These are phyloP conservation scores for Alternaria sp. DNA, from an alignment of 2,329 filamentous ascomycete species.

Conservation along the genomic window DNA sequence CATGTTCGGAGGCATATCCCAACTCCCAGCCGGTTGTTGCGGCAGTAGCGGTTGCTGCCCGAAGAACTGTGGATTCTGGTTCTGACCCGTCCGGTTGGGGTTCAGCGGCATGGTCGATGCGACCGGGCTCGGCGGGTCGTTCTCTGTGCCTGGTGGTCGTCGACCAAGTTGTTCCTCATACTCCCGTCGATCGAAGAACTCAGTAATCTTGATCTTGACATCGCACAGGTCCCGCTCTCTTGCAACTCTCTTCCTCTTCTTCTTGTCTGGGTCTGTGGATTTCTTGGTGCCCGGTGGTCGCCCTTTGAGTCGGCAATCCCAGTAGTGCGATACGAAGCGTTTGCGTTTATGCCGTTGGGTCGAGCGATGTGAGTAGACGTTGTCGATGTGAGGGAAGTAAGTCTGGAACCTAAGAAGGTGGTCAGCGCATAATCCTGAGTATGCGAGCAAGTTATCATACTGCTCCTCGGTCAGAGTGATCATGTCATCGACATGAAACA, in stretches of 20 bases:
- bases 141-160: constrained; percentile 26
- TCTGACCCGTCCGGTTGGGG: constrained; percentile 9
- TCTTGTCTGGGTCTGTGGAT: constrained; percentile 79
- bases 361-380: constrained; percentile 83
- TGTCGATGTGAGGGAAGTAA: constrained; percentile 84
- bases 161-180: constrained; percentile 43
- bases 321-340: constrained; percentile 83
- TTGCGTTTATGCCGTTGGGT: constrained; percentile 83
- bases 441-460: constrained; percentile 53
- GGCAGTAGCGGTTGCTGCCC: constrained; percentile 20
- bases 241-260: constrained; percentile 79
- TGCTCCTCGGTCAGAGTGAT: constrained; percentile 77
- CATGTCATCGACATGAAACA: constrained; percentile 77
- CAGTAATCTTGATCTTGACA: constrained; percentile 85
- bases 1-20: constrained; percentile 34
- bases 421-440: neutral
- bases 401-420: constrained; percentile 69
- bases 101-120: constrained; percentile 3
- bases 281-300: constrained; percentile 80
- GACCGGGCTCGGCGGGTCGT: constrained; percentile 15
- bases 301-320: constrained; percentile 83
- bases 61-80: constrained; percentile 28
- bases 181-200: constrained; percentile 68
- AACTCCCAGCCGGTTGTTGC: constrained; percentile 24
- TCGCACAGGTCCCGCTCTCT: constrained; percentile 80